Evolutionary conservation across 352 stramenopile genomes (phyloP), one percentile per base, ranked within the genome.

Genomic region (Peronospora farinosa): DNA sequence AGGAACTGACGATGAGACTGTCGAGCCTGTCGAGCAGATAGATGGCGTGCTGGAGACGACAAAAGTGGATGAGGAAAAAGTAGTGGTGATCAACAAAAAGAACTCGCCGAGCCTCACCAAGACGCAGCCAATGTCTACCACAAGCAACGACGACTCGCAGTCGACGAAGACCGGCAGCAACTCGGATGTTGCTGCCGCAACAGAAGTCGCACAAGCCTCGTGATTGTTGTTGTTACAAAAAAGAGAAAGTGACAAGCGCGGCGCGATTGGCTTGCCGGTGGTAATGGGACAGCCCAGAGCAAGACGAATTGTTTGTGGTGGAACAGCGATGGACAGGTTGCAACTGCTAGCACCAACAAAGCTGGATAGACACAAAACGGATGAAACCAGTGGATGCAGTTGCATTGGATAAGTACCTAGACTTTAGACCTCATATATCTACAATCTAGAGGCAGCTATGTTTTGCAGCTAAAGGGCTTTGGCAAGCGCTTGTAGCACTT

Each of bases 21-120:
- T 42, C 2, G 70, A 68, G 45, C 57, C 62, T 2, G 45, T 75
- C 1, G 65, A 70, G 13, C 46, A 64, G 7, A 43, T 66, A 17
- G 51, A 69, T 33, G 53, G 64, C 0, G 46, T 56, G 21, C 40
- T 72, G 12, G 47, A 56, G 31, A 25, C n/a, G 12, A 42, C 38
- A 17, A 35, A 51, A 11, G 40, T 60, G 15, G 42, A 50, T 4
- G 37, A 60, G 37, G 42, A 51, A 27, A 23, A 30, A 6, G 15
- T 36, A 15, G 13, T 32, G 32, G 13, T 31, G 32, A 38, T 17
- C n/a, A 44, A 60, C 27, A 58, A 66, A 40, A 57, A 53, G 47
- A 47, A 52, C 17, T 31, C 30, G 19, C 43, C 38, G 23, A 59
- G 47, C 9, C 33, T 40, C 1, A 56, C 37, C 11, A 52, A 40